A percentile compares a stretch with the other conserved stretches of the same genome.
Evolutionary conservation across 1,284 basidiomycete genomes (phyloP).

Genomic region (Ceratobasidium sp.): DNA sequence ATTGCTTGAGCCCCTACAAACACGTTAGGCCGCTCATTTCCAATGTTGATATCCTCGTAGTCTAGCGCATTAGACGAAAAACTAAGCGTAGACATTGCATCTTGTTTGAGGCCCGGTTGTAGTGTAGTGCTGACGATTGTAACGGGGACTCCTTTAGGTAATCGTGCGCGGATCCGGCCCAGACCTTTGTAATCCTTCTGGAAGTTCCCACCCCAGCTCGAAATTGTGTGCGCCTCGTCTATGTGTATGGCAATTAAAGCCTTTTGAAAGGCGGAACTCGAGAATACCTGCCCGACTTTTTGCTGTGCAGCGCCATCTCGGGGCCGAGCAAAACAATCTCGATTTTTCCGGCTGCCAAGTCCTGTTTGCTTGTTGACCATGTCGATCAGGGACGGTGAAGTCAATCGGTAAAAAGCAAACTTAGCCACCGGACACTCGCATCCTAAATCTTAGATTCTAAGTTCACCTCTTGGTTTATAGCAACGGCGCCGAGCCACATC

Average conservation of each 20-base stretch:
- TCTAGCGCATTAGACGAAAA: neutral
- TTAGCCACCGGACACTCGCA: neutral
- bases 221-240: constrained; percentile 16
- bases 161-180: neutral
- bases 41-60: constrained; percentile 2
- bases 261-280: neutral
- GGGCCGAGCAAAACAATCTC: constrained; percentile 21
- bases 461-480: constrained; percentile 2
- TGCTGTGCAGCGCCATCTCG: constrained; percentile 19
- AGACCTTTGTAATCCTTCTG: constrained; percentile 14
- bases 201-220: constrained; percentile 11
- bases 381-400: constrained; percentile 17
- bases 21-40: constrained; percentile 17
- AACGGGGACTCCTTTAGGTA: constrained; percentile 12
- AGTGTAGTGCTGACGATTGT: constrained; percentile 2
- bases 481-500: neutral
- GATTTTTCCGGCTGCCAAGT: neutral
- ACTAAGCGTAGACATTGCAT: constrained; percentile 15
- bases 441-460: neutral
- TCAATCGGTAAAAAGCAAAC: neutral
- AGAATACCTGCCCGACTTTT: constrained; percentile 1
- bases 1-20: neutral
- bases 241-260: constrained; percentile 9
- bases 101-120: constrained; percentile 3
- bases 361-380: neutral